Evolutionary conservation across 768 basidiomycete genomes (phyloP), one percentile per base, ranked within the genome.

Genomic region (Leccinum rimulosum): DNA sequence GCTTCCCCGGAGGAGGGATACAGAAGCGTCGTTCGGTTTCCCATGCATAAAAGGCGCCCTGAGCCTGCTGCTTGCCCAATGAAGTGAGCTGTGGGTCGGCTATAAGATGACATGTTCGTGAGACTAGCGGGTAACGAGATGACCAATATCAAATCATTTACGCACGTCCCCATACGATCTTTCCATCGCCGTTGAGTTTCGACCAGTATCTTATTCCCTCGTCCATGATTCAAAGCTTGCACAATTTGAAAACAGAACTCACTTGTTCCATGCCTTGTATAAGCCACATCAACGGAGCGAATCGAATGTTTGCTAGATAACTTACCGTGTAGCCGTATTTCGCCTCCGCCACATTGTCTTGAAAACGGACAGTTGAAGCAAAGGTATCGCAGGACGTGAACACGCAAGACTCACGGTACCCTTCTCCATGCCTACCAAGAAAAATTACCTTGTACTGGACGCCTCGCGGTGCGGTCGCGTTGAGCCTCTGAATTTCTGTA

Each of bases 101-200:
- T 60, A 33, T 14, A 31, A 51, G 31, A 33, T 33, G 56, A 30
- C 14, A 1, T 1, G 19, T 38, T 3, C 3, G 43, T 35, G 30
- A 56, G 38, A 35, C 5, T 4, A 15, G 25, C 6, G 15, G 45
- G 22, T 38, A 49, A 27, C 60, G 45, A 47, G 43, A 36, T 8
- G 8, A 10, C 17, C 1, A 36, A 47, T 11, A 47, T 15, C 40
- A 36, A 57, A 50, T 1, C 1, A 14, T 17, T 7, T 10, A 57
- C 59, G 50, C 64, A 86, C 86, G 88, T 35, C 88, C 89, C 89
- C 89, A 91, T 10, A 72, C 72, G 3, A 88, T 69, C 51, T 86
- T 80, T 4, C 78, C 85, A 61, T 91, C 87, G 10, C 56, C 52
- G 5, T 61, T 22, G n/a, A 50, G 52, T 25, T 54, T 61, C 12